A percentile compares a stretch with the other conserved stretches of the same genome.
Conservation (phyloP, 179 eudicot genomes). For the Corrigiola litoralis region DNA sequence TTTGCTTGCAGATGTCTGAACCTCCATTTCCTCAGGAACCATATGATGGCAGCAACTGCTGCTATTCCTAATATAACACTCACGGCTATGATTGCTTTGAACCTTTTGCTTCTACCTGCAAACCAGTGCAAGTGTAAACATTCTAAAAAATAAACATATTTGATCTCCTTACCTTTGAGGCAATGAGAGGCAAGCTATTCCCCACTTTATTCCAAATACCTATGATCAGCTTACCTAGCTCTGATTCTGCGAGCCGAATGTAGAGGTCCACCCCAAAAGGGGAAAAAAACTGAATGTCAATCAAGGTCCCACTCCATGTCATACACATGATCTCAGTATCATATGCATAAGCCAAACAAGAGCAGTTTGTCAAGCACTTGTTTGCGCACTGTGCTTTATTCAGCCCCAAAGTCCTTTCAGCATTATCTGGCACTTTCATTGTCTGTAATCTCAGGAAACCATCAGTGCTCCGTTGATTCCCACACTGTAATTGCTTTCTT, state of each 20-base stretch:
- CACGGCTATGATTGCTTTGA: slow-evolving; percentile 10
- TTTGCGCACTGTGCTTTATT: slow-evolving; percentile 11
- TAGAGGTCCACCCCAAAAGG: slow-evolving; percentile 14
- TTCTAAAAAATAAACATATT: too few species aligned
- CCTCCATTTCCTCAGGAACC: slow-evolving; percentile 21
- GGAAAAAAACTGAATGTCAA: slow-evolving; percentile 22
- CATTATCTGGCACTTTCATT: too few species aligned
- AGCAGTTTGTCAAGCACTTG: slow-evolving; percentile 7
- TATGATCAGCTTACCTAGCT: slow-evolving; percentile 27
- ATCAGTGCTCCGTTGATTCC: too few species aligned
- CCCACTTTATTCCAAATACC: too few species aligned
- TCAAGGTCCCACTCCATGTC: slow-evolving; percentile 21
- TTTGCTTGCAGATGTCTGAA: neutral
- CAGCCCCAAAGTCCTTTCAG: neutral
- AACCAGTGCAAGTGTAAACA: neutral
- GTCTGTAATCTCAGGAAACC: too few species aligned
- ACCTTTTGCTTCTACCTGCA: slow-evolving; percentile 14
- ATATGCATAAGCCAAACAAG: slow-evolving; percentile 20
- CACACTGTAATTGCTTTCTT: too few species aligned
- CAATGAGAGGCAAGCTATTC: too few species aligned
- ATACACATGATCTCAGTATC: slow-evolving; percentile 15
- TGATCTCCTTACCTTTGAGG: too few species aligned
- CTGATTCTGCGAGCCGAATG: slow-evolving; percentile 21
- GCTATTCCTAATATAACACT: slow-evolving; percentile 15
- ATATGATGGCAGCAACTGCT: slow-evolving; percentile 14